Percentiles rank a stretch among this genome's conserved stretches.
Evolutionary conservation across 106 monocot species (phyloP).

Genomic region (Phalaenopsis equestris): DNA sequence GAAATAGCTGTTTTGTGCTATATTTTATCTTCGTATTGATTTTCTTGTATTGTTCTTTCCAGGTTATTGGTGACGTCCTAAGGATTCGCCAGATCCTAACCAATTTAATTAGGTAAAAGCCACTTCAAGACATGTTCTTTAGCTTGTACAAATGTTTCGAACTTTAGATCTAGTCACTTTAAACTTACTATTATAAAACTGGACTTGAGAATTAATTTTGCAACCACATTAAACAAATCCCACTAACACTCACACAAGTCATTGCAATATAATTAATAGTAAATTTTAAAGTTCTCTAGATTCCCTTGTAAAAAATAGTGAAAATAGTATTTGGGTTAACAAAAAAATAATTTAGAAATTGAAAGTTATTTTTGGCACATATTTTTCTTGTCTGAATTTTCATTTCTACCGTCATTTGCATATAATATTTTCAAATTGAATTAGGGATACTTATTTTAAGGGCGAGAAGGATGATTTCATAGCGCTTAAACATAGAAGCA

Average conservation of each 20-base stretch:
- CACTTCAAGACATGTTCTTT: not conserved
- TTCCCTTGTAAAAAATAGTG: not conserved
- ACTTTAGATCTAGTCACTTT: not conserved
- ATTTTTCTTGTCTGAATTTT: too few species aligned
- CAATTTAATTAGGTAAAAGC: constrained; percentile 59
- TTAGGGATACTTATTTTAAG: too few species aligned
- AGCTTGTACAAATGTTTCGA: not conserved
- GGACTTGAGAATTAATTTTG: not conserved
- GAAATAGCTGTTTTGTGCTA: not conserved
- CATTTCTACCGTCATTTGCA: not conserved
- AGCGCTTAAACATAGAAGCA: too few species aligned
- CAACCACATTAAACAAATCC: too few species aligned
- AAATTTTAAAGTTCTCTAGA: not conserved
- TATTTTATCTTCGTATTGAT: not conserved
- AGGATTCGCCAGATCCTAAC: constrained; percentile 78
- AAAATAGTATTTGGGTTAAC: not conserved
- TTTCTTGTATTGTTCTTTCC: constrained; percentile 9
- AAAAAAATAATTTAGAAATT: too few species aligned
- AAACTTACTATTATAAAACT: not conserved
- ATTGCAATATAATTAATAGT: not conserved
- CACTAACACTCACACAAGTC: not conserved
- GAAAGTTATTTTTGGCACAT: too few species aligned
- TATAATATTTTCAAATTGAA: too few species aligned
- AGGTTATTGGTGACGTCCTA: constrained; percentile 76
- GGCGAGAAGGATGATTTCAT: too few species aligned